phyloP scores from a whole-genome alignment of 2,329 filamentous ascomycete species.

The Fusarium subglutinans region DNA sequence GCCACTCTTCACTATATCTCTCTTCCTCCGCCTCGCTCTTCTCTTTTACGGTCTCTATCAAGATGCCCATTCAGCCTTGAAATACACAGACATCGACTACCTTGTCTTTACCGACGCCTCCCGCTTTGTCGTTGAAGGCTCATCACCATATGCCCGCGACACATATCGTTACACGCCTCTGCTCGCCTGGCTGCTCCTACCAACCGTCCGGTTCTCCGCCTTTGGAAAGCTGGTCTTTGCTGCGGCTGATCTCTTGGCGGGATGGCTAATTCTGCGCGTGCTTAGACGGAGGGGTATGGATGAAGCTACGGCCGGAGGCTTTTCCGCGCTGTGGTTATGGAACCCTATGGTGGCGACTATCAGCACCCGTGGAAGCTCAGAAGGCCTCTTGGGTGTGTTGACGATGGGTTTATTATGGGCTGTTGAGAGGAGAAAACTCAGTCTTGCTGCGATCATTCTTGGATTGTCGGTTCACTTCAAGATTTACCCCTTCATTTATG shows the following conservation, averaged over 20 bases:
- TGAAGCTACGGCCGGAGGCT: conserved; percentile 70
- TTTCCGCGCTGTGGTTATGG: conserved; percentile 88
- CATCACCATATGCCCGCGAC: conserved; percentile 85
- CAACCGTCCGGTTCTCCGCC: conserved; percentile 78
- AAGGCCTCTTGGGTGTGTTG: conserved; percentile 87
- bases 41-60: conserved; percentile 92
- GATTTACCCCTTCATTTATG: conserved; percentile 98
- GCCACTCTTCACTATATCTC: conserved; percentile 65
- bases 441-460: conserved; percentile 76
- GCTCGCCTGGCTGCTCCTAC: conserved; percentile 88
- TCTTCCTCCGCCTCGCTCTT: conserved; percentile 75
- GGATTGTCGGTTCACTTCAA: conserved; percentile 95
- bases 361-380: conserved; percentile 92
- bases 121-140: conserved; percentile 73
- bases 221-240: conserved; percentile 92
- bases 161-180: conserved; percentile 98
- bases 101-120: conserved; percentile 97
- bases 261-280: conserved; percentile 72
- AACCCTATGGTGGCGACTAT: conserved; percentile 99
- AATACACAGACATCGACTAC: conserved; percentile 99
- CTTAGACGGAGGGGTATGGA: conserved; percentile 57
- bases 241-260: conserved; percentile 81
- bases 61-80: conserved; percentile 89
- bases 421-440: conserved; percentile 68
- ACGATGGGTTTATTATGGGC: conserved; percentile 88